Conservation (phyloP, 2,329 filamentous ascomycete species). For the Pestalotiopsis sp. region DNA sequence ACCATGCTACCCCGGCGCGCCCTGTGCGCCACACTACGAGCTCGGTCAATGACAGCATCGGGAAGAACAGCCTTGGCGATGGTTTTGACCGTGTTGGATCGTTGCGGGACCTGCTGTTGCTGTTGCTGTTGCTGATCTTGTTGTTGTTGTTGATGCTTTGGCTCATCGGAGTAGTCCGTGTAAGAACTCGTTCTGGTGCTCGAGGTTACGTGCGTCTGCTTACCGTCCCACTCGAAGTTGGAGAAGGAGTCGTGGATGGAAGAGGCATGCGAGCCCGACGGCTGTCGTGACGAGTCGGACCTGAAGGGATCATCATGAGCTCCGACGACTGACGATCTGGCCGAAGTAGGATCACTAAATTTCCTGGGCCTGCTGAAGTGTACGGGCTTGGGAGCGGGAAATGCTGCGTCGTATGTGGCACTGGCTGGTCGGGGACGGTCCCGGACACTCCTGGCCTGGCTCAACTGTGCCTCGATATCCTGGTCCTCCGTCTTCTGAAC, state of each 20-base stretch:
- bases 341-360: slow-evolving; percentile 6
- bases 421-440: not conserved
- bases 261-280: not conserved
- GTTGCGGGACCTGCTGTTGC: slow-evolving; percentile 2
- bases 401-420: not conserved
- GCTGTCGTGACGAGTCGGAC: not conserved
- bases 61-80: slow-evolving; percentile 11
- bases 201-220: not conserved
- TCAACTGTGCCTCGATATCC: not conserved
- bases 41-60: slow-evolving; percentile 9
- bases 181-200: not conserved
- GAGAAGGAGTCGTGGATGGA: not conserved
- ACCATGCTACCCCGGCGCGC: slow-evolving; percentile 14
- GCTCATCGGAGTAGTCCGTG: not conserved
- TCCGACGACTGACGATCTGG: slow-evolving; percentile 3
- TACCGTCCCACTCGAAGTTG: slow-evolving; percentile 5
- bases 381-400: not conserved
- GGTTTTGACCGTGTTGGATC: slow-evolving; percentile 14
- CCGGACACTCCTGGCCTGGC: not conserved
- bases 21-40: slow-evolving; percentile 12
- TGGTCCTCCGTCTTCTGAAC: slow-evolving; percentile 1
- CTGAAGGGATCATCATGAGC: not conserved
- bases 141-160: not conserved
- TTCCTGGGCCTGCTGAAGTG: slow-evolving; percentile 5
- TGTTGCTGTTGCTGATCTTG: not conserved